Evolutionary conservation across 257 asterid genomes (phyloP), one percentile per base, ranked within the genome.

Genomic region (Ophiorrhiza pumila): DNA sequence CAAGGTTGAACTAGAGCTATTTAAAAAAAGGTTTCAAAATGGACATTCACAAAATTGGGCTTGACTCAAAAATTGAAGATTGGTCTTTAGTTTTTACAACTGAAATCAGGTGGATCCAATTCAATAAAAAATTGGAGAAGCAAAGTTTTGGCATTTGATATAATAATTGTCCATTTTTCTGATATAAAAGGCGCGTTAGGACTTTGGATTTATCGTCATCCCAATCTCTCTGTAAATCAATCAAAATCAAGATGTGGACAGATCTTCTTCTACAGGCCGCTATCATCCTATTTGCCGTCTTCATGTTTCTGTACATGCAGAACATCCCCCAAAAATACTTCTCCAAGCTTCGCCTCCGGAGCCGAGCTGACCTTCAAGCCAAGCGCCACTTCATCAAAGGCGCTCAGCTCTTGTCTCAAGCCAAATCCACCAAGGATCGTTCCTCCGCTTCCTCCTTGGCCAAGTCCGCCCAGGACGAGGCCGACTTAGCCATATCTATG

Each of bases 311-410:
- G 61, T 73, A 55, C 79, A 69, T 80, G 42, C 78, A 81, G 73
- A 76, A 81, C 70, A 68, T 85, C 66, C 92, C 92, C 37, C 95
- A 89, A 60, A 81, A 81, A 22, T 81, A 78, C 84, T 65, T 85
- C 84, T 41, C 89, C 69, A 86, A 87, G 72, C 86, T 91, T 25
- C 89, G 87, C 0, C 74, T 82, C 79, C 63, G 77, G 2, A 66
- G 74, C 79, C 77, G 78, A 50, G 60, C 88, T 80, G 58, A 81
- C 31, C 66, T 78, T 71, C 83, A 87, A 73, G 78, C 96, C 82
- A 84, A 80, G 86, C 95, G 95, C 77, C 95, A 89, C 80, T 89
- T 89, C 79, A 84, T 91, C 43, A 71, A 29, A 65, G 95, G 91
- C 77, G 96, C 97, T 11, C 92, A 87, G 82, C 86, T 89, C 76